Base-by-base conservation (phyloP, 2,329 filamentous ascomycete species). In the Fusarium kyushuense region DNA sequence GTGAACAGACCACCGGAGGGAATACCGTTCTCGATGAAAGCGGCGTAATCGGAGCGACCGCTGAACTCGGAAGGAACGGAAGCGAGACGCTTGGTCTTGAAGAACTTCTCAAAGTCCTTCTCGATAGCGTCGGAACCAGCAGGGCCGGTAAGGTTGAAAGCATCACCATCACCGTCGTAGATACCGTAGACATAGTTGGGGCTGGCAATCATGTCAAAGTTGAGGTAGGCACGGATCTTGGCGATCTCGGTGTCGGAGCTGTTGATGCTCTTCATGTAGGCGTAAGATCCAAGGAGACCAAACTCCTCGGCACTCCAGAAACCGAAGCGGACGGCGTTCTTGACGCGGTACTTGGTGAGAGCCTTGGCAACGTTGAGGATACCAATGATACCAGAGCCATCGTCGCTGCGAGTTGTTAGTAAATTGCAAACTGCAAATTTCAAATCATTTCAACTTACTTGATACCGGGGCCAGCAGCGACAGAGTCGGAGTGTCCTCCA, bases 1-100 rank as follows among this genome's bases (percentile, higher is more conserved):
- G 90, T 92, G 72, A 90, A 90, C 59, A 92, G 82, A 14, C 90
- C 90, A 27, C 90, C 90, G 1, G 86, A 85, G 3, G 90, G 87
- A 60, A 92, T 89, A 12, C 87, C 87, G 67, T 85, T 86, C 72
- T 86, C 84, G 65, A 91, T 86, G 79, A 92, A 92, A 4, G 85
- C 87, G 38, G 85, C 88, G 72, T 92, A 92, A 75, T 92, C 90
- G 43, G 85, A 88, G 54, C 89, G 85, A 8, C 88, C 88, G 74
- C 86, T 85, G 73, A 92, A 92, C 45, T 86, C 84, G 25, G 88
- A 88, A 29, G 86, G 85, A 1, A 86, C 86, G 63, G 84, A 87
- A 67, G 83, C 82, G 41, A 82, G 75, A 17, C 80, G 83, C 51
- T 84, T 79, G 42, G 75, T 75, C 53, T 75, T 72, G 73, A 74